Evolutionary conservation across 805 yeast species (phyloP).

Genomic region (Yamadazyma endophytica): DNA sequence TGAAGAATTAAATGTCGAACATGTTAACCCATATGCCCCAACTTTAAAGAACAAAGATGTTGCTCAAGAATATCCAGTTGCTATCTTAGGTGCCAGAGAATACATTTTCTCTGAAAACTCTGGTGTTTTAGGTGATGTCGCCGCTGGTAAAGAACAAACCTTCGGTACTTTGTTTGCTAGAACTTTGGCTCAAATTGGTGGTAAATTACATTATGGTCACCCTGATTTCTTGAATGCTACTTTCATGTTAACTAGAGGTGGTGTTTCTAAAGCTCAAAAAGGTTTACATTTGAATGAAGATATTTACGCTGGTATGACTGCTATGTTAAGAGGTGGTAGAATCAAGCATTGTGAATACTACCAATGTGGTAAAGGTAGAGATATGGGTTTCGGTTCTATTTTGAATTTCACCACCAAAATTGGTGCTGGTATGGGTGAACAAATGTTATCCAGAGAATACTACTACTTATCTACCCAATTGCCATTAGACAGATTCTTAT

Average conservation of each 20-base stretch:
- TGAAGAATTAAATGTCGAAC: constrained; percentile 58
- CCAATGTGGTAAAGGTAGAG: constrained; percentile 87
- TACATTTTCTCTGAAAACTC: constrained; percentile 79
- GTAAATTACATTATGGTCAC: constrained; percentile 82
- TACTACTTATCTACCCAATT: constrained; percentile 73
- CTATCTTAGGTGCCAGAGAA: constrained; percentile 80
- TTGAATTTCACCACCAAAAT: constrained; percentile 78
- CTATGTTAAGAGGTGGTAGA: constrained; percentile 73
- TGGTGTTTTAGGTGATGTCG: constrained; percentile 80
- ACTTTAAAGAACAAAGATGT: constrained; percentile 54
- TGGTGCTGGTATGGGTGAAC: constrained; percentile 92
- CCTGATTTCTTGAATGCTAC: constrained; percentile 76
- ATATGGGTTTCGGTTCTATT: constrained; percentile 79
- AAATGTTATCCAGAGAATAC: constrained; percentile 77
- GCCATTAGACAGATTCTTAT: constrained; percentile 72
- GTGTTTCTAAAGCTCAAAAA: constrained; percentile 80
- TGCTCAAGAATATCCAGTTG: constrained; percentile 54
- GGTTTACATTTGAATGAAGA: constrained; percentile 83
- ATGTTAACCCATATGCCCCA: constrained; percentile 79
- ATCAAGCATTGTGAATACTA: constrained; percentile 79
- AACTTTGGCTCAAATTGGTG: constrained; percentile 77
- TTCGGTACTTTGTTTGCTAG: constrained; percentile 83
- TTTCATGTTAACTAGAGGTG: constrained; percentile 82
- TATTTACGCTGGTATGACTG: constrained; percentile 84
- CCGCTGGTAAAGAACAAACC: constrained; percentile 86